Evolutionary conservation across 202 grass and related monocot genomes (phyloP).

Genomic region (Digitaria exilis): DNA sequence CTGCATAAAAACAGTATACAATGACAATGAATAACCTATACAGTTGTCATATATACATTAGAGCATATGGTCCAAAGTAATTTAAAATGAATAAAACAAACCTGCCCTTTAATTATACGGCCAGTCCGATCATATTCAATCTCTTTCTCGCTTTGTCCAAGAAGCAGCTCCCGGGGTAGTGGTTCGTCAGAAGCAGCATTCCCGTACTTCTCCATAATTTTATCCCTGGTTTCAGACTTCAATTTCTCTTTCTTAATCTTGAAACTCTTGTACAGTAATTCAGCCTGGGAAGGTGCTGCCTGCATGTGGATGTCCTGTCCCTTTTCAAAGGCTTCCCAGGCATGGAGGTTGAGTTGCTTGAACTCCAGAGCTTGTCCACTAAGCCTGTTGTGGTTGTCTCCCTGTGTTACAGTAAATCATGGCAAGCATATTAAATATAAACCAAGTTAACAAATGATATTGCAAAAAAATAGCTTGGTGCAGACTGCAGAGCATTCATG

Average conservation of each 20-base stretch:
- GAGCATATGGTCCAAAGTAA: slow-evolving; percentile 17
- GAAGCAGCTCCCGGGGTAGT: slow-evolving; percentile 80
- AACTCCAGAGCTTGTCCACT: slow-evolving; percentile 94
- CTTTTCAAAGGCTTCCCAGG: slow-evolving; percentile 96
- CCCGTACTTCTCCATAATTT: slow-evolving; percentile 90
- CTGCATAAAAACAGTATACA: slow-evolving; percentile 39
- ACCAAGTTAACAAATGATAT: background rate
- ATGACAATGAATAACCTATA: slow-evolving; percentile 27
- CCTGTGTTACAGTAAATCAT: slow-evolving; percentile 44
- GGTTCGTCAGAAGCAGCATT: slow-evolving; percentile 84
- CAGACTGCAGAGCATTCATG: background rate
- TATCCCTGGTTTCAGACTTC: slow-evolving; percentile 79
- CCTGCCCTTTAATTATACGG: slow-evolving; percentile 89
- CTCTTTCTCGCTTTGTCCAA: slow-evolving; percentile 92
- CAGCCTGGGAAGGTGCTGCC: slow-evolving; percentile 93
- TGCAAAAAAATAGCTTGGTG: background rate
- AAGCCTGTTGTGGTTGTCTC: slow-evolving; percentile 93
- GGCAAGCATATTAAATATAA: slow-evolving; percentile 32
- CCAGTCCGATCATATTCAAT: slow-evolving; percentile 91
- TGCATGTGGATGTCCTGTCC: slow-evolving; percentile 98
- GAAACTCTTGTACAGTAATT: slow-evolving; percentile 81
- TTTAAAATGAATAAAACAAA: slow-evolving; percentile 18
- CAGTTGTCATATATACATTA: background rate
- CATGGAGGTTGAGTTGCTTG: slow-evolving; percentile 87
- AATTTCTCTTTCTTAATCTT: slow-evolving; percentile 85